Percentiles rank a stretch among this genome's conserved stretches.
Evolutionary conservation across 2,329 filamentous ascomycete genomes (phyloP).

Genomic region (Neofusicoccum ribis): DNA sequence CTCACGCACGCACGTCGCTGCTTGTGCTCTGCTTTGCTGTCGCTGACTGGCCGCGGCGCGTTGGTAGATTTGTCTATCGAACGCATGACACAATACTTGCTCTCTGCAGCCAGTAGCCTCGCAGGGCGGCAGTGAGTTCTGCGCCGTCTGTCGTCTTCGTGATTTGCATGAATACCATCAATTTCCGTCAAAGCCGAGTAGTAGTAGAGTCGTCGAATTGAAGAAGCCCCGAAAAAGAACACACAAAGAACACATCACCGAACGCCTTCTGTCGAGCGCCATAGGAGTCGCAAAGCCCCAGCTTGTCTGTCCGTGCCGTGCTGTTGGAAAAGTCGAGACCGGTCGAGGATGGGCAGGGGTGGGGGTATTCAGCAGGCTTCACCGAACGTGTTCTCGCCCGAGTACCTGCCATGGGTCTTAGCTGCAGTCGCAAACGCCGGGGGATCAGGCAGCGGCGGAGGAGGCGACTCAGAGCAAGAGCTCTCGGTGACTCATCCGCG

Average conservation of each 20-base stretch:
- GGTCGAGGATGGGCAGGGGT: slow-evolving; percentile 2
- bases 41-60: neutral
- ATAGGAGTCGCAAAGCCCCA: slow-evolving; percentile 5
- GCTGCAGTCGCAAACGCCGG: slow-evolving; percentile 2
- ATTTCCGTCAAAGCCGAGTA: slow-evolving; percentile 11
- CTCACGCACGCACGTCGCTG: neutral
- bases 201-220: slow-evolving; percentile 1
- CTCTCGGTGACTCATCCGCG: neutral
- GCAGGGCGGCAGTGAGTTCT: neutral
- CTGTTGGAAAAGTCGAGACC: slow-evolving; percentile 13
- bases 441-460: neutral
- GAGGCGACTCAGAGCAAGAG: neutral
- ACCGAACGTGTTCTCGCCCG: slow-evolving; percentile 98
- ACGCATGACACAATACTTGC: neutral
- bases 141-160: neutral
- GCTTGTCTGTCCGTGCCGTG: slow-evolving; percentile 4
- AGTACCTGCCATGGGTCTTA: slow-evolving; percentile 62
- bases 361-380: slow-evolving; percentile 22
- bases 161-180: slow-evolving; percentile 11
- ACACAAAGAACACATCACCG: slow-evolving; percentile 26
- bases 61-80: neutral
- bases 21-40: neutral
- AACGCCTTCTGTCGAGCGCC: slow-evolving; percentile 29
- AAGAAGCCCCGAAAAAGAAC: slow-evolving; percentile 19
- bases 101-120: neutral